These are phyloP conservation scores for Camellia sinensis DNA, from an alignment of 148 eudicot genomes.

Conservation along the genomic window DNA sequence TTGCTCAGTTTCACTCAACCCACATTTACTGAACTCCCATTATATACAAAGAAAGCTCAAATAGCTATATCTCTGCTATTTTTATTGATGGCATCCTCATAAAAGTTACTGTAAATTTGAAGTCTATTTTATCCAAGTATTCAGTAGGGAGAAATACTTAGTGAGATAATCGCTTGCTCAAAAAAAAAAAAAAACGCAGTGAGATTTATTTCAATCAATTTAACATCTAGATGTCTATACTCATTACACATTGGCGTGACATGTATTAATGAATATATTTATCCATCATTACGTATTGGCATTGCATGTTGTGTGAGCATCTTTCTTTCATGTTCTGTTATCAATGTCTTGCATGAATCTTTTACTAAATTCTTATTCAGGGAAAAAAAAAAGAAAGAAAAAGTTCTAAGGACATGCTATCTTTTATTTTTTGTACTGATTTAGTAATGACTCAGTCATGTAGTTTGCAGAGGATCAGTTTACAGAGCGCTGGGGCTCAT, in stretches of 20 bases:
- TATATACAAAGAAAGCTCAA: neutral
- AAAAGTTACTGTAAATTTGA: neutral
- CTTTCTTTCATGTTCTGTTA: neutral
- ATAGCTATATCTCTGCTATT: neutral
- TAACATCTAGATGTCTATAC: neutral
- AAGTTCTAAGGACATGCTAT: neutral
- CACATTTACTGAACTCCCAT: no score
- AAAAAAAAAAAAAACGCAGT: neutral
- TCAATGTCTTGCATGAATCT: neutral
- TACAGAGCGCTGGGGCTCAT: slow-evolving; percentile 95
- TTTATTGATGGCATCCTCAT: neutral
- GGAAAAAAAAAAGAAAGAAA: neutral
- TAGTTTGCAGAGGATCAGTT: slow-evolving; percentile 94
- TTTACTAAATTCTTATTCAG: neutral
- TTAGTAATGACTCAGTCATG: slow-evolving; percentile 22
- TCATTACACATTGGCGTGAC: neutral
- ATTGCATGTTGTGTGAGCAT: neutral
- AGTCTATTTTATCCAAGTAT: neutral
- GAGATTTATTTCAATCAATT: neutral
- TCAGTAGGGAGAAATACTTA: no score
- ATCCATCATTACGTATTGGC: neutral
- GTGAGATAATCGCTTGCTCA: no score
- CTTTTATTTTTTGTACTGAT: slow-evolving; percentile 10
- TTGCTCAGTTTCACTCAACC: no score
- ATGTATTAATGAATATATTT: slow-evolving; percentile 6